A percentile compares a stretch with the other conserved stretches of the same genome.
phyloP scores from a whole-genome alignment of 257 asterid genomes.

The Nicotiana undulata region DNA sequence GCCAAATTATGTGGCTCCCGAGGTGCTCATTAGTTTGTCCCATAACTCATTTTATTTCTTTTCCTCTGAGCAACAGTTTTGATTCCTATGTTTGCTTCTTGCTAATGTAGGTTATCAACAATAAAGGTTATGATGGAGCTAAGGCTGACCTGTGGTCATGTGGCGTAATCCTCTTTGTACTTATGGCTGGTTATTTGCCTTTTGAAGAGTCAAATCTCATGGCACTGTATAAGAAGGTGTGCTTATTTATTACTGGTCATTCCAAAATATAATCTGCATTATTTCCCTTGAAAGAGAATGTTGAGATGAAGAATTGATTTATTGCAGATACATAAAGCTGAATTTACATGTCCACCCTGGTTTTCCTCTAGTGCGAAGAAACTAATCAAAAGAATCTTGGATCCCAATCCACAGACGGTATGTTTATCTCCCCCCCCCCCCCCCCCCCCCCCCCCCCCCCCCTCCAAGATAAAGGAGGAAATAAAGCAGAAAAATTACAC shows the following conservation, averaged over 20 bases:
- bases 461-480: background rate
- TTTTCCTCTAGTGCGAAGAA: conserved; percentile 79
- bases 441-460: background rate
- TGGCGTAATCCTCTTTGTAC: conserved; percentile 43
- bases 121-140: conserved; percentile 95
- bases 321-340: conserved; percentile 87
- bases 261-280: background rate
- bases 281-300: background rate
- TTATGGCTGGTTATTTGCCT: conserved; percentile 60
- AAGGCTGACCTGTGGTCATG: conserved; percentile 97
- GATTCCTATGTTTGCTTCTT: background rate
- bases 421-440: conserved; percentile 7
- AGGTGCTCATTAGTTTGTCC: conserved; percentile 33
- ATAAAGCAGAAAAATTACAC: background rate
- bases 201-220: conserved; percentile 83
- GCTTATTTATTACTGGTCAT: background rate
- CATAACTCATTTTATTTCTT: background rate
- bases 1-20: conserved; percentile 98
- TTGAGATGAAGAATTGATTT: conserved; percentile 9
- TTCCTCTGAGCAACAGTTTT: background rate
- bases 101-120: conserved; percentile 59
- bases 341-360: conserved; percentile 84
- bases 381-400: conserved; percentile 79
- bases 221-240: conserved; percentile 42
- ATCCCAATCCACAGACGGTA: conserved; percentile 89